These are phyloP conservation scores for Didymella arachidicola DNA, from an alignment of 2,329 filamentous ascomycete genomes.

Conservation along the genomic window DNA sequence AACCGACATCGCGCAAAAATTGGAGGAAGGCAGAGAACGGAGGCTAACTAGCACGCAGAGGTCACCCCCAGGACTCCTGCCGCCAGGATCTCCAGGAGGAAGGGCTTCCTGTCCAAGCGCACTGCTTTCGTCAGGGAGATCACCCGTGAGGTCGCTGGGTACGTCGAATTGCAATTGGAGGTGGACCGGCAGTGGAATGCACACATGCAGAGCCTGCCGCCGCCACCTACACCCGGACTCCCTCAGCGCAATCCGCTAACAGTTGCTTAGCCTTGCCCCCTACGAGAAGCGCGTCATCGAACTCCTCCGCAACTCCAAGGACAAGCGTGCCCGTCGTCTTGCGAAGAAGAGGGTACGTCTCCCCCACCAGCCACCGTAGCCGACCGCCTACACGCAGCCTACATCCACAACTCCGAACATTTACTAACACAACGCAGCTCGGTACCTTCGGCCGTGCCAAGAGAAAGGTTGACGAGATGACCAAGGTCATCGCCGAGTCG, in stretches of 20 bases:
- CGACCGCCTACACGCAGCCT: slow-evolving; percentile 6
- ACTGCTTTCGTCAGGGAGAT: slow-evolving; percentile 97
- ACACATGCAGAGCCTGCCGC: slow-evolving; percentile 50
- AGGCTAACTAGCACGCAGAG: slow-evolving; percentile 50
- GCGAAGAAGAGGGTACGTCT: slow-evolving; percentile 94
- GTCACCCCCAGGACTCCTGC: slow-evolving; percentile 61
- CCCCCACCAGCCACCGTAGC: slow-evolving; percentile 9
- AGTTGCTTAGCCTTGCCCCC: slow-evolving; percentile 34
- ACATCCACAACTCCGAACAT: slow-evolving; percentile 9
- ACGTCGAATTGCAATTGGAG: slow-evolving; percentile 54
- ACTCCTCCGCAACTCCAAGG: slow-evolving; percentile 98
- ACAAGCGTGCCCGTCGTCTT: slow-evolving; percentile 98
- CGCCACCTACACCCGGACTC: background rate
- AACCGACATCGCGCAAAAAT: slow-evolving; percentile 21
- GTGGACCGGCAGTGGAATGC: slow-evolving; percentile 21
- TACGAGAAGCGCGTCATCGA: slow-evolving; percentile 98
- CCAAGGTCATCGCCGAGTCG: slow-evolving; percentile 95
- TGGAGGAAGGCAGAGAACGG: slow-evolving; percentile 24
- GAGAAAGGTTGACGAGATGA: slow-evolving; percentile 99
- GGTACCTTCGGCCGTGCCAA: slow-evolving; percentile 98
- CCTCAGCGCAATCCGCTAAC: slow-evolving; percentile 18
- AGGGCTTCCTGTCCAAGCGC: slow-evolving; percentile 96
- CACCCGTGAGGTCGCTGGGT: slow-evolving; percentile 98
- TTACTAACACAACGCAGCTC: slow-evolving; percentile 66
- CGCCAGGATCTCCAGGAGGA: slow-evolving; percentile 70